Conservation (phyloP, 805 yeast genomes). For the Komagataella pseudopastoris region DNA sequence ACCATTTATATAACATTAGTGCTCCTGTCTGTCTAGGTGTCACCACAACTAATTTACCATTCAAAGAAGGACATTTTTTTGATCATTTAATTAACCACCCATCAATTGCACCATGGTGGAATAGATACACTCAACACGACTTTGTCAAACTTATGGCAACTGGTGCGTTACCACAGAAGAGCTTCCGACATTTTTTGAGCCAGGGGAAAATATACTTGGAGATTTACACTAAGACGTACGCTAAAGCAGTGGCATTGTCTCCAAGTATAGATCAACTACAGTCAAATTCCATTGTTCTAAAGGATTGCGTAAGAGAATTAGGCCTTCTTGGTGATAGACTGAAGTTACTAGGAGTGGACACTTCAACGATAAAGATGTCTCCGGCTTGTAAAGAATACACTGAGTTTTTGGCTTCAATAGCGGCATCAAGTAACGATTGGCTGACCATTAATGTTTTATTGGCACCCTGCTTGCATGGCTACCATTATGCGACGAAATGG, state of each 20-base stretch:
- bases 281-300: conserved; percentile 35
- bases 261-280: conserved; percentile 37
- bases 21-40: conserved; percentile 5
- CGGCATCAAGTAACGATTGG: conserved; percentile 42
- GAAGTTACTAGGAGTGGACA: conserved; percentile 27
- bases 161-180: conserved; percentile 31
- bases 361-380: conserved; percentile 33
- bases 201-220: conserved; percentile 62
- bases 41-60: conserved; percentile 9
- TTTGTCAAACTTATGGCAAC: conserved; percentile 43
- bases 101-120: conserved; percentile 40
- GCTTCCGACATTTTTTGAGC: conserved; percentile 30
- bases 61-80: conserved; percentile 23
- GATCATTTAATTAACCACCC: conserved; percentile 45
- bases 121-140: conserved; percentile 41
- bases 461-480: conserved; percentile 69
- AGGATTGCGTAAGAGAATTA: conserved; percentile 40
- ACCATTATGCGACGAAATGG: conserved; percentile 38
- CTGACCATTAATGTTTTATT: conserved; percentile 53
- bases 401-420: conserved; percentile 37
- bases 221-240: conserved; percentile 56
- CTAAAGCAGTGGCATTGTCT: conserved; percentile 48
- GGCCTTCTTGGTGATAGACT: conserved; percentile 11
- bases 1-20: conserved; percentile 37
- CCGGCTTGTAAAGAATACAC: conserved; percentile 49